Evolutionary conservation across 164 flowering plant species (phyloP).

Genomic region (Piper longum): DNA sequence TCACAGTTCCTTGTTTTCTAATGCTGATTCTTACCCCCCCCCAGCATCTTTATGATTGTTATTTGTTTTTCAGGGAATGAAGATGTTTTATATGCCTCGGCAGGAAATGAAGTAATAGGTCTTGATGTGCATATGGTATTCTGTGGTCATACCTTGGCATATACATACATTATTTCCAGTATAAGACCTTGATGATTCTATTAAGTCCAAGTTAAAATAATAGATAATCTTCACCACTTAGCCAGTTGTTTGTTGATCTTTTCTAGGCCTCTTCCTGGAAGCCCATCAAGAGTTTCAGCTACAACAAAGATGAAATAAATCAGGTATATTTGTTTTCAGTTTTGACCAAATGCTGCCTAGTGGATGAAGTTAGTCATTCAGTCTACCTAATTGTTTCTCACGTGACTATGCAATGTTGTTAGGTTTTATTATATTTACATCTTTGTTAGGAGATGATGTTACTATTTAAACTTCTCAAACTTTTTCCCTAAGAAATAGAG

Average conservation of each 20-base stretch:
- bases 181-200: background rate
- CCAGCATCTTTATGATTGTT: background rate
- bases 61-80: slow-evolving; percentile 56
- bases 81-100: slow-evolving; percentile 49
- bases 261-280: slow-evolving; percentile 56
- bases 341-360: background rate
- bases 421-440: no score
- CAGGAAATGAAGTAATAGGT: slow-evolving; percentile 57
- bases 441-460: no score
- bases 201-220: background rate
- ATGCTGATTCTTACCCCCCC: no score
- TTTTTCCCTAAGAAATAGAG: no score
- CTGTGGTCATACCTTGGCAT: background rate
- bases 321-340: slow-evolving; percentile 27
- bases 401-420: no score
- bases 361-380: background rate
- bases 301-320: slow-evolving; percentile 91
- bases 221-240: no score
- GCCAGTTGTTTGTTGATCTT: background rate
- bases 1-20: background rate
- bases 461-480: no score
- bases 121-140: slow-evolving; percentile 78
- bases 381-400: background rate
- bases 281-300: slow-evolving; percentile 51
- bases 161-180: background rate